Evolutionary conservation across 1,284 basidiomycete genomes (phyloP).

Genomic region (Ganoderma leucocontextum): DNA sequence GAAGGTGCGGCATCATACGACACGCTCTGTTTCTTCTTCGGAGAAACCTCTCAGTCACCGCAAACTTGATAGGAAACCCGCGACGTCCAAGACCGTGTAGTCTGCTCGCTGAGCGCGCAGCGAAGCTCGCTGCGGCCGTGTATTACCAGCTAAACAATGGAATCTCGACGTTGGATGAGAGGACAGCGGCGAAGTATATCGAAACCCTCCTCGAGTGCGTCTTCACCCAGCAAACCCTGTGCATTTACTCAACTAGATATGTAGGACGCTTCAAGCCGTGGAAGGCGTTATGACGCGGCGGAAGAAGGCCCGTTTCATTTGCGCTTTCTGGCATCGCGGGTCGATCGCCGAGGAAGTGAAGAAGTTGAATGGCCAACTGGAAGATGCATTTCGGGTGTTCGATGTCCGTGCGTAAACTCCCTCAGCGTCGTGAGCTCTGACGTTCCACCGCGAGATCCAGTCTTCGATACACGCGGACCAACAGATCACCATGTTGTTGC

Average conservation of each 20-base stretch:
- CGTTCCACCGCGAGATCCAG: not conserved
- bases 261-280: not conserved
- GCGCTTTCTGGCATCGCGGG: not conserved
- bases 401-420: not conserved
- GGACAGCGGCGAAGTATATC: not conserved
- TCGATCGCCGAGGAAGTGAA: not conserved
- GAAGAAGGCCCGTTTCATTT: not conserved
- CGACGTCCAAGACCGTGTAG: not conserved
- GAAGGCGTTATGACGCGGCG: not conserved
- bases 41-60: not conserved
- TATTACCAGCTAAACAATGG: not conserved
- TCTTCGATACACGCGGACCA: not conserved
- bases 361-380: not conserved
- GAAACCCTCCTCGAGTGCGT: not conserved
- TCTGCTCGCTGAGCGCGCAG: not conserved
- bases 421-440: not conserved
- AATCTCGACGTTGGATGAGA: not conserved
- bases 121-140: not conserved
- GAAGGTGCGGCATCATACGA: not conserved
- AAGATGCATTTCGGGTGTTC: not conserved
- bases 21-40: not conserved
- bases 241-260: not conserved
- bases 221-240: not conserved
- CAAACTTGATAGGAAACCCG: not conserved
- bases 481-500: not conserved